Conservation (phyloP, 352 stramenopile species). For the Peronospora belbahrii region DNA sequence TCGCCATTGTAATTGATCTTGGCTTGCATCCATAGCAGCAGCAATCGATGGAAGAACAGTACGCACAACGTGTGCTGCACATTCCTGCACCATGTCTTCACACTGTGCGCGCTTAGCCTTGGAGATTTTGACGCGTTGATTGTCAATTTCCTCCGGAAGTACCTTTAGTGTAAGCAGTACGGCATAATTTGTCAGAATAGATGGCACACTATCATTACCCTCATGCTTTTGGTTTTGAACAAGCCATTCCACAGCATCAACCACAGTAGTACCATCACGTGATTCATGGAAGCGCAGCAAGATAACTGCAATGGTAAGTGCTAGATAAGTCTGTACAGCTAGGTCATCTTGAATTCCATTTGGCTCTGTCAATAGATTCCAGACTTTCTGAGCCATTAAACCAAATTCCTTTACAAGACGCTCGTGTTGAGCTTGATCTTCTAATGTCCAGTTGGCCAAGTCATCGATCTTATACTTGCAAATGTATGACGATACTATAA, state of each 20-base stretch:
- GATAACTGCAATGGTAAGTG: slow-evolving; percentile 70
- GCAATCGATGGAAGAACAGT: slow-evolving; percentile 53
- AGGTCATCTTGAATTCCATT: slow-evolving; percentile 44
- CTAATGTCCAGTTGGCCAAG: slow-evolving; percentile 35
- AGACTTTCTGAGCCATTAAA: slow-evolving; percentile 59
- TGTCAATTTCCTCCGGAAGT: slow-evolving; percentile 71
- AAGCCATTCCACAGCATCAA: slow-evolving; percentile 67
- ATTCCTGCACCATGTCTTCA: slow-evolving; percentile 61
- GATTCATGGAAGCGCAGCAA: slow-evolving; percentile 70
- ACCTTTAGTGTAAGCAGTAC: slow-evolving; percentile 69
- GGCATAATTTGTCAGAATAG: slow-evolving; percentile 60
- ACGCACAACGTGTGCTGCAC: slow-evolving; percentile 48
- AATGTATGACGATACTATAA: slow-evolving; percentile 52
- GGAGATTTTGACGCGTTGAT: slow-evolving; percentile 71
- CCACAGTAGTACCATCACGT: slow-evolving; percentile 38
- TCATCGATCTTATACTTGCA: slow-evolving; percentile 70
- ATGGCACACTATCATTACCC: slow-evolving; percentile 30
- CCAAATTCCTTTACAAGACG: slow-evolving; percentile 52
- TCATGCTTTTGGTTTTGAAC: slow-evolving; percentile 59
- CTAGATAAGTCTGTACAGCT: slow-evolving; percentile 61
- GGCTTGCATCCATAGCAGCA: slow-evolving; percentile 42
- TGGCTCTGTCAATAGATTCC: slow-evolving; percentile 63
- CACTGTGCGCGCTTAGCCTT: slow-evolving; percentile 58
- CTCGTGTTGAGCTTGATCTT: slow-evolving; percentile 48
- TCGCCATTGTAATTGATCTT: slow-evolving; percentile 36